Base-by-base conservation (phyloP, 306 rosid genomes). In the Quercus berberidifolia region DNA sequence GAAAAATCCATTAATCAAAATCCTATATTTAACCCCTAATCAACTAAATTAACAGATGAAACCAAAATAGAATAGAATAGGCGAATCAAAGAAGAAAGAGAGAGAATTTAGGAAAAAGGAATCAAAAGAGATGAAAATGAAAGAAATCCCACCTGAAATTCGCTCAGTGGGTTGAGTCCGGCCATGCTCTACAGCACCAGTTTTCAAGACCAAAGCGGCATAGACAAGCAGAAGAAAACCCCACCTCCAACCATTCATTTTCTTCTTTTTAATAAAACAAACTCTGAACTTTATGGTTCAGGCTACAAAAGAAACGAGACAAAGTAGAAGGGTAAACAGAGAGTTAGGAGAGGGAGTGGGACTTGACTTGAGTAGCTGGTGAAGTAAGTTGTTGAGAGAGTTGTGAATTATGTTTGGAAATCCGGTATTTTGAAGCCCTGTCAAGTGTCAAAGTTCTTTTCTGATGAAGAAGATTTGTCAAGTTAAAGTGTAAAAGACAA, bases 151-250 rank as follows among this genome's bases (percentile, higher is more conserved):
- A 91, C 99, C 99, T 81, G 98, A 93, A 84, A 96, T 96, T 81
- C 99, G 83, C 83, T 96, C 99, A 26, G 96, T 91, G 55, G 90
- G 96, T 46, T 83, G 94, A 80, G 81, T 86, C 46, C 89, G 85
- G 60, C 87, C 89, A 9, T 88, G 90, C 69, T 83, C 86, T 73
- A 81, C 81, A 63, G 90, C 93, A 76, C 85, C 87, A 83, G 74
- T 56, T 73, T 77, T 59, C 74, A 80, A 55, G 19, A 87, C 67
- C 76, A 86, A 81, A 59, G 92, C 76, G 82, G 91, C 83, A 81
- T 62, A 88, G 57, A 95, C 86, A 76, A 90, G 55, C 5, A 62
- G 80, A 74, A 90, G 41, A 28, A 90, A 85, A 67, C 63, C 88
- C 94, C 82, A 85, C 71, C 78, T 87, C 88, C 73, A 83, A 86